Percentiles rank a stretch among this genome's conserved stretches.
Conservation (phyloP, 495 filamentous ascomycete species). For the Physcia stellaris region DNA sequence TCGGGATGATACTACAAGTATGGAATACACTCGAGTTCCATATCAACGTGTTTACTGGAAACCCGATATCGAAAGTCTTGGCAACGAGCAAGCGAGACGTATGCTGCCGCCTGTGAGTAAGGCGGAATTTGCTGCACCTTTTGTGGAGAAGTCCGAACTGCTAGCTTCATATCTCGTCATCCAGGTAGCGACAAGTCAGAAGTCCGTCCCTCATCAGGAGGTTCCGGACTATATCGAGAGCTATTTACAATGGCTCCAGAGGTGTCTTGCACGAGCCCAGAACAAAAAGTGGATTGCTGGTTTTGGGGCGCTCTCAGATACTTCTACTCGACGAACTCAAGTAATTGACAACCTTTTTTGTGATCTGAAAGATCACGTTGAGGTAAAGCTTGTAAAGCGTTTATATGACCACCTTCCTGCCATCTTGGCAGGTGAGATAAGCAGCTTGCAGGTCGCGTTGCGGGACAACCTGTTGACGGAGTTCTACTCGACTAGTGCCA, state of each 20-base stretch:
- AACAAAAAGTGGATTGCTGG: not conserved
- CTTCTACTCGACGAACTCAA: not conserved
- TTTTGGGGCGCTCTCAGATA: not conserved
- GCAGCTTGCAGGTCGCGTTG: not conserved
- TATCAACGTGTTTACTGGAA: constrained; percentile 9
- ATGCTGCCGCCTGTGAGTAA: not conserved
- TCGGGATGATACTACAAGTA: not conserved
- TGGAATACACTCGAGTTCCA: not conserved
- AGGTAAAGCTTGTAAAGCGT: constrained; percentile 3
- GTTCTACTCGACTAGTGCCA: no score
- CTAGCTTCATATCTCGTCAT: not conserved
- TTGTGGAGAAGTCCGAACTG: not conserved
- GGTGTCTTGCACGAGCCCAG: not conserved
- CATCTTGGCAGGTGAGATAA: not conserved
- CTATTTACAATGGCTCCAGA: not conserved
- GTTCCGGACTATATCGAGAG: not conserved
- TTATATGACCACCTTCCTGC: constrained; percentile 3
- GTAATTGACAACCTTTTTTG: not conserved
- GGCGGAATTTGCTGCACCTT: not conserved
- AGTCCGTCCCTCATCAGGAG: not conserved
- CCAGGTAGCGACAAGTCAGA: not conserved
- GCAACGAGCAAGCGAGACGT: constrained; percentile 1
- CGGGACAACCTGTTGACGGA: not conserved
- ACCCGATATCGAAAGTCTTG: constrained; percentile 11
- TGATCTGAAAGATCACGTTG: not conserved